Evolutionary conservation across 2,329 filamentous ascomycete genomes (phyloP), one percentile per base, ranked within the genome.

Genomic region (Diaporthe longicolla): DNA sequence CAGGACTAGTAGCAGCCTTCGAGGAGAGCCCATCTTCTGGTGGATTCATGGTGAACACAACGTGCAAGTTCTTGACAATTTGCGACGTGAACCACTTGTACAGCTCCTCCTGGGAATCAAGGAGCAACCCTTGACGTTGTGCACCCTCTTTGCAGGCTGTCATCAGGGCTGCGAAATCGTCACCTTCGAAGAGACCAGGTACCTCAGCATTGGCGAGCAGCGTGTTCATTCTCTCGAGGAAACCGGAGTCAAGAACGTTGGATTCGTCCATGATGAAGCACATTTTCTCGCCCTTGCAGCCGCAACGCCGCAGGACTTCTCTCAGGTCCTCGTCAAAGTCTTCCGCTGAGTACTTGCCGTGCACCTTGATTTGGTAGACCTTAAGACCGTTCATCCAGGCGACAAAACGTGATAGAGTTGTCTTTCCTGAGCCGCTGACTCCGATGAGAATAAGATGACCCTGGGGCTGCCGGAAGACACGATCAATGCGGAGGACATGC

Each of bases 21-120:
- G 95, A 98, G 1, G 94, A 97, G 11, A 99, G 86, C 0, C 97
- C 96, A 78, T 97, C 97, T 81, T 98, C 95, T 0, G 97, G 97
- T 19, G 97, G 97, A 83, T 99, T 99, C 97, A 99, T 99, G 4
- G 97, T 99, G 83, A 99, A 99, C 29, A 99, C 97, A 63, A 99
- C 97, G 80, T 99, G 97, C 54, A 99, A 86, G 81, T 99, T 99
- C 87, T 98, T 98, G 82, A 99, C 94, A 79, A 99, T 98, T 83
- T 99, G 97, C 79, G 97, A 94, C 0, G 97, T 99, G 86, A 99
- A 99, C 97, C 97, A 99, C 86, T 98, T 98, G 89, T 99, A 99
- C n/a, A 99, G 88, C 83, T 99, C 97, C 85, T 99, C 97, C 78
- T 98, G 95, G 1, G 97, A 98, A 84, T 99, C 97, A 1, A 99